phyloP scores from a whole-genome alignment of 345 rosid genomes.

The Ceriops decandra region DNA sequence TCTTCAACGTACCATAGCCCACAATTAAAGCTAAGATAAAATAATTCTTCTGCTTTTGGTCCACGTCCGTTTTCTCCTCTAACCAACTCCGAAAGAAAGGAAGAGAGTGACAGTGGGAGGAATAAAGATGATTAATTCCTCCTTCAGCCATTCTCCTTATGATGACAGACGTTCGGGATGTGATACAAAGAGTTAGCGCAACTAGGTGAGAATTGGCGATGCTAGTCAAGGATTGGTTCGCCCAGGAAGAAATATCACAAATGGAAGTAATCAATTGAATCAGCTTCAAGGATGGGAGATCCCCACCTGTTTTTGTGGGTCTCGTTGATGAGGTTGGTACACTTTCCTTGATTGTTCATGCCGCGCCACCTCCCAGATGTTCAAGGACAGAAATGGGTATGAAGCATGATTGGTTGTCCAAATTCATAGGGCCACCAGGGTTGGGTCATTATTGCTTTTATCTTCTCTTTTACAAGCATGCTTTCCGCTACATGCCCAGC shows the following conservation, averaged over 20 bases:
- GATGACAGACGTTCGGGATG: not conserved
- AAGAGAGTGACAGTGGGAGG: not conserved
- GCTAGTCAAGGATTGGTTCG: too few species aligned
- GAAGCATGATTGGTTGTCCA: conserved; percentile 9
- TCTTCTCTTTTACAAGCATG: conserved; percentile 22
- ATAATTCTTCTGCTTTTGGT: conserved; percentile 7
- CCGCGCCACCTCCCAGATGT: conserved; percentile 9
- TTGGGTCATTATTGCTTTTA: conserved; percentile 13
- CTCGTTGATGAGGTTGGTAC: conserved; percentile 19
- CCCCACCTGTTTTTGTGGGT: not conserved
- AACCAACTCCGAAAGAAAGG: conserved; percentile 7
- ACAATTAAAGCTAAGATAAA: conserved; percentile 7
- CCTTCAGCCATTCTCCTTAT: conserved; percentile 17
- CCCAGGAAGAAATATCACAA: too few species aligned
- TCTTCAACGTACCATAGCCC: conserved; percentile 11
- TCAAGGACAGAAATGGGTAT: conserved; percentile 3
- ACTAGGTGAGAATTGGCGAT: not conserved
- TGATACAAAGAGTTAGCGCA: not conserved
- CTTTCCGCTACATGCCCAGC: conserved; percentile 15
- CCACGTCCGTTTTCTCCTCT: conserved; percentile 16
- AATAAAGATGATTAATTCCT: conserved; percentile 10
- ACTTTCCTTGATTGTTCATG: not conserved
- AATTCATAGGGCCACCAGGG: conserved; percentile 5
- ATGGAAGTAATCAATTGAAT: not conserved
- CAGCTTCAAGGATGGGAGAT: conserved; percentile 15